A percentile compares a stretch with the other conserved stretches of the same genome.
phyloP scores from a whole-genome alignment of 2,329 filamentous ascomycete species.

The Fusarium stilboides region DNA sequence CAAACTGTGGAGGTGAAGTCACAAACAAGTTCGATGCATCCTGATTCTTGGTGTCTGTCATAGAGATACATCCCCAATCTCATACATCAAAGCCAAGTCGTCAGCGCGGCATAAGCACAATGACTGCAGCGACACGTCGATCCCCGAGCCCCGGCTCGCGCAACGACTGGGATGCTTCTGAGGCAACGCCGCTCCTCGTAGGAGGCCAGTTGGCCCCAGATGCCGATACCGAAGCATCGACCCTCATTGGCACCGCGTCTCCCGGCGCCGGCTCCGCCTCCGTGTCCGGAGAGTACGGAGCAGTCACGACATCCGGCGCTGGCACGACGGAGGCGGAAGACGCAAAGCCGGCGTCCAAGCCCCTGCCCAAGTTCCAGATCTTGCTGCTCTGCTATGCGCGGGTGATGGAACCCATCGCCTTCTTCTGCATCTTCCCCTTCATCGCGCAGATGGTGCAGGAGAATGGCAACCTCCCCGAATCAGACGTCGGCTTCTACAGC shows the following conservation, averaged over 20 bases:
- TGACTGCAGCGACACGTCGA: constrained; percentile 23
- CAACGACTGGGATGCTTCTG: constrained; percentile 28
- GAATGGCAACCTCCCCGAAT: constrained; percentile 72
- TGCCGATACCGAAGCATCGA: constrained; percentile 47
- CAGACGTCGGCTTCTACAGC: constrained; percentile 85
- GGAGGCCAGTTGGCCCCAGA: constrained; percentile 36
- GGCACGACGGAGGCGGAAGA: constrained; percentile 1
- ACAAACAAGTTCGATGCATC: neutral
- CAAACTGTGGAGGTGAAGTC: neutral
- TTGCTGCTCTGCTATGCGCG: constrained; percentile 81
- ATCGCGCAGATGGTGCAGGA: constrained; percentile 82
- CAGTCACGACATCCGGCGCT: constrained; percentile 13
- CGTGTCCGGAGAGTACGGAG: constrained; percentile 18
- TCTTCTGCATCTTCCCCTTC: constrained; percentile 87
- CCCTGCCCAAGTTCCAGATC: constrained; percentile 72
- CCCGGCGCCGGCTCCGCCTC: constrained; percentile 26
- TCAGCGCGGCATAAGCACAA: constrained; percentile 13
- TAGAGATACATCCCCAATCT: neutral
- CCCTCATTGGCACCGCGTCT: constrained; percentile 43
- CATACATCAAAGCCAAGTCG: neutral
- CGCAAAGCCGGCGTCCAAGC: constrained; percentile 25
- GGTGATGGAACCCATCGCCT: constrained; percentile 82
- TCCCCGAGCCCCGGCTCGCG: constrained; percentile 19
- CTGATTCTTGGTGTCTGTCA: constrained; percentile 5
- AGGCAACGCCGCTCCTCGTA: constrained; percentile 43